These are phyloP conservation scores for Yamadazyma olivae DNA, from an alignment of 805 yeast species.

Conservation along the genomic window DNA sequence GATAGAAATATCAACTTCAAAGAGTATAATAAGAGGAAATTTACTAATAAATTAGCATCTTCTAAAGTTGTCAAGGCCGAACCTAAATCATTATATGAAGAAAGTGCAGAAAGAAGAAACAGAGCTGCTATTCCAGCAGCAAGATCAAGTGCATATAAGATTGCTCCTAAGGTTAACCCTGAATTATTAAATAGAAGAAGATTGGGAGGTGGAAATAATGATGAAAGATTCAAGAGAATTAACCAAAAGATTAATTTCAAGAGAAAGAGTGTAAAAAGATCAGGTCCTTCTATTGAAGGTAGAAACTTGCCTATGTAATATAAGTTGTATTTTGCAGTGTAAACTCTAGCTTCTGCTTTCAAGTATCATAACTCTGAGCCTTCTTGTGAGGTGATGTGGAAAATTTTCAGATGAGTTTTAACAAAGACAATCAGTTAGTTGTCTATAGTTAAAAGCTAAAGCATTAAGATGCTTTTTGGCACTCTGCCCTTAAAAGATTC, in stretches of 20 bases:
- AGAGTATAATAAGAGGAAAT: conserved; percentile 62
- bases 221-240: conserved; percentile 79
- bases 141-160: conserved; percentile 80
- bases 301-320: conserved; percentile 46
- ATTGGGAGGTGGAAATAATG: conserved; percentile 43
- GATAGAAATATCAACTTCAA: conserved; percentile 73
- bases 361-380: no score
- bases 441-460: no score
- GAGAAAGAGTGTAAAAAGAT: conserved; percentile 51
- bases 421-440: no score
- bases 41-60: conserved; percentile 40
- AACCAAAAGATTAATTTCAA: conserved; percentile 55
- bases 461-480: no score
- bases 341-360: no score
- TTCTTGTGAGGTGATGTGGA: no score
- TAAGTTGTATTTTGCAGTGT: no score
- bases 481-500: no score
- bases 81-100: conserved; percentile 71
- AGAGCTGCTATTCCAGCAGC: conserved; percentile 97
- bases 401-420: no score
- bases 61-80: conserved; percentile 21
- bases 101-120: conserved; percentile 85
- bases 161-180: conserved; percentile 79
- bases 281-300: conserved; percentile 82
- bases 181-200: conserved; percentile 43